phyloP scores from a whole-genome alignment of 768 basidiomycete species.

The Brasilioporus rufonigricans region DNA sequence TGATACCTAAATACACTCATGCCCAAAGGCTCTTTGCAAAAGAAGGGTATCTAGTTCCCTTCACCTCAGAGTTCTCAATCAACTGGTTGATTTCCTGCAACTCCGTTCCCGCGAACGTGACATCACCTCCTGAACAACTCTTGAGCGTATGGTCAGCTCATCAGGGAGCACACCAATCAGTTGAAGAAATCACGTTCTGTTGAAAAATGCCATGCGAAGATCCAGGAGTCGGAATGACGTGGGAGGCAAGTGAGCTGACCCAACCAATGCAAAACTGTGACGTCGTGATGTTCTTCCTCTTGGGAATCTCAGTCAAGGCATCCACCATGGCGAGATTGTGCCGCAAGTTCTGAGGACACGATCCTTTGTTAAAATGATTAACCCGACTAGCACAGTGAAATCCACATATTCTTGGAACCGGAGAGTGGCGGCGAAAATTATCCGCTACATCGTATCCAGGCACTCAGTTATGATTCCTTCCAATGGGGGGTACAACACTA shows the following conservation, averaged over 20 bases:
- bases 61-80: conserved; percentile 34
- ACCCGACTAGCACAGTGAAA: conserved; percentile 3
- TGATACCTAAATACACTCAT: conserved; percentile 12
- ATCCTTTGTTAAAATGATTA: not conserved
- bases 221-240: conserved; percentile 52
- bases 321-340: conserved; percentile 45
- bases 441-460: conserved; percentile 30
- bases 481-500: not conserved
- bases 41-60: conserved; percentile 39
- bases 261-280: conserved; percentile 44
- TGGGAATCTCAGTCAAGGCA: conserved; percentile 38
- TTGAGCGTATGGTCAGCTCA: conserved; percentile 41
- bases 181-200: not conserved
- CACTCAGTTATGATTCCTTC: not conserved
- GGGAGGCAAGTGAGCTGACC: conserved; percentile 38
- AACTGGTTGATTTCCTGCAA: conserved; percentile 38
- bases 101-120: conserved; percentile 42
- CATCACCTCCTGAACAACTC: conserved; percentile 42
- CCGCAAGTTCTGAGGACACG: conserved; percentile 32
- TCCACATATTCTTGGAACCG: conserved; percentile 43
- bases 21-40: conserved; percentile 32
- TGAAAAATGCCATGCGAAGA: conserved; percentile 34
- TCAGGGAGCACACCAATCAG: conserved; percentile 14
- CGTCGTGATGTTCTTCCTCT: conserved; percentile 41
- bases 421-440: conserved; percentile 33